Evolutionary conservation across 179 eudicot genomes (phyloP), one percentile per base, ranked within the genome.

Genomic region (Spinacia oleracea): DNA sequence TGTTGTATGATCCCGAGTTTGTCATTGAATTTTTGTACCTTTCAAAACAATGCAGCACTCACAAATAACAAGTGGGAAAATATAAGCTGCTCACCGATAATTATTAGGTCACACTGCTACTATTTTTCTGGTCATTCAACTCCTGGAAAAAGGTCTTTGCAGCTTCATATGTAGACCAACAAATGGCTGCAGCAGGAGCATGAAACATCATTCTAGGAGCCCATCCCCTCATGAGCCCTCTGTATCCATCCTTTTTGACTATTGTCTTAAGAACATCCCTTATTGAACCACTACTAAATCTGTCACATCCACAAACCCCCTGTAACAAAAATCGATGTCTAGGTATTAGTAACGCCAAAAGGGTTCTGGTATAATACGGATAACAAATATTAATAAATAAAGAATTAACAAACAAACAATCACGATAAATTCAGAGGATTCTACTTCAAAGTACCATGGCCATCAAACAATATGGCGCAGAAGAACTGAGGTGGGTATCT

Each of bases 251-350:
- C 56, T 70, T 70, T 70, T 43, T 70, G 4, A 70, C 31, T 70
- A 70, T 70, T 2, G 73, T 70, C 35, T 70, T 70, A 25, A 70
- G 21, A 14, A 70, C 73, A 45, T 70, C 56, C 35, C 10, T 70
- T 1, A 70, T 70, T 27, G 73, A 48, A 73, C 97, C 88, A 76
- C 80, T 89, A 45, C 62, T 81, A 78, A 87, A 94, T 88, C 98
- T 88, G 78, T 94, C 98, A 80, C 98, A 94, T 73, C 98, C 98
- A 68, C 98, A 94, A 18, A 94, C 90, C 42, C 98, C 98, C 98
- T 94, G 94, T 79, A 77, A 34, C 75, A 38, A 35, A 74, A 78
- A 60, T 27, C 21, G 45, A 25, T 6, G 21, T 18, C 10, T 43
- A 38, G 12, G 34, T 12, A 14, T 70, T 46, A 70, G 56, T 14